A percentile compares a stretch with the other conserved stretches of the same genome.
Evolutionary conservation across 164 flowering plant species (phyloP).

Genomic region (Echeveria elegans): DNA sequence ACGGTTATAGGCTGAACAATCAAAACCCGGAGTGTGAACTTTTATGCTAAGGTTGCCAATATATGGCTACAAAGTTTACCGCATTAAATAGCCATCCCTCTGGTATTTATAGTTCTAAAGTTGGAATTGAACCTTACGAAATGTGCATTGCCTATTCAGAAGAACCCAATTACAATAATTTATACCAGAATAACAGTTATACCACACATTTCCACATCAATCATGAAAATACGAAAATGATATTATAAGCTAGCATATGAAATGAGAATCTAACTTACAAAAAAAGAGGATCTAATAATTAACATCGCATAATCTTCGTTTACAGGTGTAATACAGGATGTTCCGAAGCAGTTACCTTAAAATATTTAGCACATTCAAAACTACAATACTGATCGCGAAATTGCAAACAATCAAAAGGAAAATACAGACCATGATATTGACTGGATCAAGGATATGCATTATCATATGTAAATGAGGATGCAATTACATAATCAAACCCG

Average conservation of each 20-base stretch:
- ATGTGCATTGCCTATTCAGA: neutral
- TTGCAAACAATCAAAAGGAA: neutral
- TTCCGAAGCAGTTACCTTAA: neutral
- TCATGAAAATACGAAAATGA: neutral
- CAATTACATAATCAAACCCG: slow-evolving; percentile 86
- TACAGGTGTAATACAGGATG: neutral
- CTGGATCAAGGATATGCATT: neutral
- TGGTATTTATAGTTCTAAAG: neutral
- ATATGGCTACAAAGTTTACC: too few species aligned
- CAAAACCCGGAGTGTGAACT: too few species aligned
- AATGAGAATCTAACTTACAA: neutral
- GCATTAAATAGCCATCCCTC: too few species aligned
- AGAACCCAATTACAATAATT: neutral
- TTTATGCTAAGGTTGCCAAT: neutral
- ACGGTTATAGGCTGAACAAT: neutral
- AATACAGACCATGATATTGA: neutral
- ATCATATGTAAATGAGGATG: slow-evolving; percentile 5
- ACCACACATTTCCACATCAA: neutral
- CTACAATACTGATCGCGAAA: neutral
- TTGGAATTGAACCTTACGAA: neutral
- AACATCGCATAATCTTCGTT: neutral
- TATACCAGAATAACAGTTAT: neutral
- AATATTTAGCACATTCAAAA: neutral
- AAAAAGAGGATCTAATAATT: too few species aligned
- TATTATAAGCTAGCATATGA: neutral